Conservation (phyloP, 495 filamentous ascomycete species). For the Xylaria scruposa region DNA sequence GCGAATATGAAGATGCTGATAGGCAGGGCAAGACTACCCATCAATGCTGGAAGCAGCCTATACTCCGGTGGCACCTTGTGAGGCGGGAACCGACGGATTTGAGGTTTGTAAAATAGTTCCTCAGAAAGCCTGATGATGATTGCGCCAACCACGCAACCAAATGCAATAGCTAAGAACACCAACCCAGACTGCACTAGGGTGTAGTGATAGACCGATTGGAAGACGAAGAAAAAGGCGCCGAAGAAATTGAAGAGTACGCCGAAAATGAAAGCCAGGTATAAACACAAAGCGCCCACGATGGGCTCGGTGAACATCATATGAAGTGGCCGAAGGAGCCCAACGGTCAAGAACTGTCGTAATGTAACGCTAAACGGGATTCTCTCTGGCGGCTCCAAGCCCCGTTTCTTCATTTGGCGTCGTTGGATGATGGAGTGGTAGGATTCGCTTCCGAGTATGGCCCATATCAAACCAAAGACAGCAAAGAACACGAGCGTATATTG, state of each 20-base stretch:
- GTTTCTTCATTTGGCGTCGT: conserved; percentile 53
- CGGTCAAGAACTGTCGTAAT: conserved; percentile 58
- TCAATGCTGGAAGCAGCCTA: conserved; percentile 64
- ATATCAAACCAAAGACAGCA: conserved; percentile 53
- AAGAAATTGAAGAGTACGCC: conserved; percentile 71
- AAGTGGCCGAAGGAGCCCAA: conserved; percentile 65
- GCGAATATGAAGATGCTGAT: conserved; percentile 59
- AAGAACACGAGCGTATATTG: conserved; percentile 51
- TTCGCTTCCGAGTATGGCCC: conserved; percentile 56
- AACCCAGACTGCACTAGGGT: conserved; percentile 58
- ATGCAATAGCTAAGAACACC: conserved; percentile 63
- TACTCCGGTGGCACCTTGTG: conserved; percentile 57
- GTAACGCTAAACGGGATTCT: conserved; percentile 41
- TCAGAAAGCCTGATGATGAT: conserved; percentile 56
- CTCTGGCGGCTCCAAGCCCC: conserved; percentile 47
- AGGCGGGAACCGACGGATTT: conserved; percentile 38
- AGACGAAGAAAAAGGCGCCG: conserved; percentile 65
- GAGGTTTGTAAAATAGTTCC: conserved; percentile 45
- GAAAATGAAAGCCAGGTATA: conserved; percentile 70
- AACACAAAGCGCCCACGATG: conserved; percentile 64
- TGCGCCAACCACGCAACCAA: conserved; percentile 61
- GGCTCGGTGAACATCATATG: conserved; percentile 71
- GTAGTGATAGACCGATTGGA: conserved; percentile 58
- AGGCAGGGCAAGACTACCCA: conserved; percentile 64
- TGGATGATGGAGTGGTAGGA: conserved; percentile 70